Evolutionary conservation across 2,329 filamentous ascomycete species (phyloP).

Genomic region (Dothidotthia symphoricarpi): DNA sequence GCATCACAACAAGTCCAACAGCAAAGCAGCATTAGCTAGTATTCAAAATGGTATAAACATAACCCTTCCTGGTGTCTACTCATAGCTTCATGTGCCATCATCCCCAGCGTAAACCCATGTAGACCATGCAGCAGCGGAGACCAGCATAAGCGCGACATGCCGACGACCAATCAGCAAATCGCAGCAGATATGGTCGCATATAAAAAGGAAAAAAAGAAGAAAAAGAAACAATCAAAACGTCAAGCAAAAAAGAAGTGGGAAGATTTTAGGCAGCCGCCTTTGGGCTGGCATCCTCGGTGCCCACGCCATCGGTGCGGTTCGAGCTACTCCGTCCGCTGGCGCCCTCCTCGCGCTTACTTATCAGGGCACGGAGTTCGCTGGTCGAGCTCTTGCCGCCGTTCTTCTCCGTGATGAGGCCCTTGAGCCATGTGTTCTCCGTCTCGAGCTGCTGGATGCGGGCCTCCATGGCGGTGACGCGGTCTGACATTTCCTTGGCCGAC

Average conservation of each 20-base stretch:
- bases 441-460: slow-evolving; percentile 51
- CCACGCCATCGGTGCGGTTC: slow-evolving; percentile 40
- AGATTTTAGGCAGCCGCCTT: slow-evolving; percentile 36
- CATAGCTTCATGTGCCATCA: too few relatives aligned
- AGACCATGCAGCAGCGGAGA: too few relatives aligned
- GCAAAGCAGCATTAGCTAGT: too few relatives aligned
- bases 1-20: too few relatives aligned
- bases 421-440: slow-evolving; percentile 55
- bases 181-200: too few relatives aligned
- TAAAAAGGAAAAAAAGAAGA: slow-evolving; percentile 1
- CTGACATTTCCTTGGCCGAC: slow-evolving; percentile 52
- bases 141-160: too few relatives aligned
- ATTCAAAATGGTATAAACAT: too few relatives aligned
- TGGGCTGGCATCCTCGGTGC: slow-evolving; percentile 28
- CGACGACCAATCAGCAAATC: too few relatives aligned
- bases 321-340: slow-evolving; percentile 36
- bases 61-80: too few relatives aligned
- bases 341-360: slow-evolving; percentile 38
- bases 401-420: slow-evolving; percentile 53
- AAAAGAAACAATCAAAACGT: neutral
- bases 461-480: slow-evolving; percentile 48
- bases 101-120: too few relatives aligned
- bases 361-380: slow-evolving; percentile 33
- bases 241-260: slow-evolving; percentile 5
- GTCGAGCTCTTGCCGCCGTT: slow-evolving; percentile 38